Evolutionary conservation across 108 stramenopile species (phyloP).

Genomic region (Epipyxis sp.): DNA sequence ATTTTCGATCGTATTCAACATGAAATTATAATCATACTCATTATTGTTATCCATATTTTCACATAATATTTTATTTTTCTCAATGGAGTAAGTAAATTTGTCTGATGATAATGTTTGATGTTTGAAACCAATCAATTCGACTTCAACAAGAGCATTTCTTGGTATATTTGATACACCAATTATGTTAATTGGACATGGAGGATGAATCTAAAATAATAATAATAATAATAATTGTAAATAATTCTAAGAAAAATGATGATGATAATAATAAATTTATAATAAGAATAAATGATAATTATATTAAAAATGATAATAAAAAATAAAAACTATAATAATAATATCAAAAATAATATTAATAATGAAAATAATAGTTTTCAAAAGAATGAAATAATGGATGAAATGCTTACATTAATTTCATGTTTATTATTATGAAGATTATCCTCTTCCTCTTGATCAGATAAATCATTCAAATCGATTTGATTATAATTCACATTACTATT

Average conservation of each 20-base stretch:
- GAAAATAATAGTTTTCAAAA: neutral
- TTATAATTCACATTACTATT: neutral
- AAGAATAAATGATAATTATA: neutral
- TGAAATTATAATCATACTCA: neutral
- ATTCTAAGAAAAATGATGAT: neutral
- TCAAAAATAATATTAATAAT: neutral
- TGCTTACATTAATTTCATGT: neutral
- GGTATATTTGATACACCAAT: conserved; percentile 5
- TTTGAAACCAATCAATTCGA: conserved; percentile 3
- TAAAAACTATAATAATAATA: neutral
- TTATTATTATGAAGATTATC: neutral
- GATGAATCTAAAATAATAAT: neutral
- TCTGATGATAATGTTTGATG: no score
- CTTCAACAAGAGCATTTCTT: neutral
- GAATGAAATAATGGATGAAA: neutral
- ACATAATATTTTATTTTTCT: neutral
- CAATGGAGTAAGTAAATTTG: neutral
- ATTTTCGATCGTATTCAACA: neutral
- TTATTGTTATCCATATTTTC: neutral
- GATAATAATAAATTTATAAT: neutral
- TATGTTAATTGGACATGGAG: neutral
- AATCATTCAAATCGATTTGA: neutral
- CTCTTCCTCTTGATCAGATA: neutral
- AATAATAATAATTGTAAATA: neutral
- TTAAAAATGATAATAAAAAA: neutral